Base-by-base conservation (phyloP, 1,284 basidiomycete genomes). In the Sanguinoderma infundibulare region DNA sequence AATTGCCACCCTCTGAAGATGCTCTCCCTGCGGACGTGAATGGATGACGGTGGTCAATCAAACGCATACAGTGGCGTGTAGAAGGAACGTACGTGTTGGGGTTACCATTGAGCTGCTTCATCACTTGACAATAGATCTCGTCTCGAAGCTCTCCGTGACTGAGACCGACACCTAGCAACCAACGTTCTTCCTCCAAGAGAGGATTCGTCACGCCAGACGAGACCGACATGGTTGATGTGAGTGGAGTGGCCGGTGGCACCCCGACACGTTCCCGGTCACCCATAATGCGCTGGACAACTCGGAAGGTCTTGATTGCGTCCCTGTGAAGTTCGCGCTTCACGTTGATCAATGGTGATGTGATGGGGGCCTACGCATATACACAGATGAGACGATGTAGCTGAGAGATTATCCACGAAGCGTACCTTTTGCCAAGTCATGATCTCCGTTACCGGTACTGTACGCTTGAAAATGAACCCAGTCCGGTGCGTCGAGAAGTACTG, bases 341-440 rank as follows among this genome's bases (percentile, higher is more conserved):
- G 8, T 88, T 81, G 10, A 96, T 83, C 15, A 97, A 79, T 1
- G 95, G 93, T 0, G 88, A 83, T 2, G 82, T 79, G 51, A 96
- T 81, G 2, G 91, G 86, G 0, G 79, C 68, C 84, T 91, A 68
- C 4, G 60, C 54, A 63, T 26, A 28, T 26, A 57, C 26, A 55
- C 34, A n/a, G n/a, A n/a, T 62, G 32, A 64, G 60, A 34, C 17
- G 30, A 15, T 28, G 35, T 40, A 36, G 17, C 8, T 22, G 20
- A 51, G 28, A 3, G 20, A 12, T 17, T 7, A 26, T 17, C 26
- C 28, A 28, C 10, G 6, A 28, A 53, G 20, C 75, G 42, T 53
- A 87, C 88, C 82, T 91, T 93, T 74, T 96, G 94, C 93, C 94
- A 96, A 55, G 86, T 83, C 92, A 96, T 95, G 77, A 96, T 86